Base-by-base conservation (phyloP, 257 asterid genomes). In the Solanum megistacrolobum region DNA sequence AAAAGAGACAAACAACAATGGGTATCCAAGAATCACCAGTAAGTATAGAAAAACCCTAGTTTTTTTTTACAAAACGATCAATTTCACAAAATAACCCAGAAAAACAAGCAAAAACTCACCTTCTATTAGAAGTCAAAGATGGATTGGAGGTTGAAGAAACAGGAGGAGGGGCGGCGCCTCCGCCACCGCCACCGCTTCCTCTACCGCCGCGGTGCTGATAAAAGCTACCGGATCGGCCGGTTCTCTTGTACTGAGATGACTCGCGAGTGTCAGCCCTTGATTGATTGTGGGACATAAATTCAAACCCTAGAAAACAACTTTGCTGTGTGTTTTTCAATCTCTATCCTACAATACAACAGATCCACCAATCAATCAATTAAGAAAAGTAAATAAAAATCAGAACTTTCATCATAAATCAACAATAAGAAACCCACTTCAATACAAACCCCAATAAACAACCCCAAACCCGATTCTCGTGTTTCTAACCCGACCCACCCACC, bases 201-300 rank as follows among this genome's bases (percentile, higher is more conserved):
- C 43, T 86, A 65, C 90, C 91, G 75, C 91, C 92, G 82, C 92
- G 92, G 71, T 76, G 76, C 62, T 75, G 90, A 92, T 84, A 52
- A 27, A 72, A 82, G 86, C 55, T 68, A 72, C 89, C 68, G 89
- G 92, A 88, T 88, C 92, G 92, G 71, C 79, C 89, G 90, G 90
- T 29, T 87, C 89, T 92, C 79, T 41, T 90, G 91, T 88, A 83
- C 71, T 86, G 93, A 12, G 83, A 52, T 74, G 92, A 90, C 86
- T 92, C 92, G 88, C 88, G 91, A 90, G 88, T 89, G 23, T 90
- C 92, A 87, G 86, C 62, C 88, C 92, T 90, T 78, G 92, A 89
- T 92, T 87, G 94, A 89, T 89, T 89, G 10, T 88, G 86, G 94
- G 91, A 90, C 94, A 92, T 92, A 88, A 35, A 90, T 89, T 84